Percentiles rank a stretch among this genome's conserved stretches.
Conservation (phyloP, 805 yeast species). For the Tetrapisispora iriomotensis region DNA sequence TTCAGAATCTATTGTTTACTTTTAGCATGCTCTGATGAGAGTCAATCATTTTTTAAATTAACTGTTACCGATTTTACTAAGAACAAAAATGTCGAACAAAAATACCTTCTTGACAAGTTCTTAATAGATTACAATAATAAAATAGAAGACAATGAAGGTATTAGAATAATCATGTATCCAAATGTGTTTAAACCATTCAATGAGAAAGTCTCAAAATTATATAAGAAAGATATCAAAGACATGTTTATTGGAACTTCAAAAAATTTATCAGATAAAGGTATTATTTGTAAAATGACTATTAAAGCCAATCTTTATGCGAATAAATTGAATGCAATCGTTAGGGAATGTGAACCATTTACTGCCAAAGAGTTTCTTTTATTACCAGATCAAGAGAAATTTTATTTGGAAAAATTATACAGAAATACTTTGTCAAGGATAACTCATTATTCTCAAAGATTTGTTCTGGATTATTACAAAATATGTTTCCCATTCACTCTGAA, state of each 20-base stretch:
- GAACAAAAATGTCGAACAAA: slow-evolving; percentile 10
- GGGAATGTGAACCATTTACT: slow-evolving; percentile 17
- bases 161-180: slow-evolving; percentile 16
- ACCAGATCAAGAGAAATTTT: not conserved
- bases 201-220: slow-evolving; percentile 4
- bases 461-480: not conserved
- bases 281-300: slow-evolving; percentile 18
- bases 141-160: slow-evolving; percentile 12
- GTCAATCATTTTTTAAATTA: slow-evolving; percentile 6
- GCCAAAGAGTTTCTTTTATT: not conserved
- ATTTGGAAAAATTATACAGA: not conserved
- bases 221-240: slow-evolving; percentile 3
- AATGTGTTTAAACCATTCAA: slow-evolving; percentile 12
- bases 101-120: slow-evolving; percentile 20
- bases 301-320: slow-evolving; percentile 14
- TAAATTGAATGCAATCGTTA: slow-evolving; percentile 19
- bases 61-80: slow-evolving; percentile 25
- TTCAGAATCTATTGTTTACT: slow-evolving; percentile 13
- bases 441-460: not conserved
- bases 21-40: slow-evolving; percentile 14
- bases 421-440: not conserved
- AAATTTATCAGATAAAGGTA: slow-evolving; percentile 21
- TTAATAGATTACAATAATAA: slow-evolving; percentile 14
- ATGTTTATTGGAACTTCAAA: slow-evolving; percentile 6
- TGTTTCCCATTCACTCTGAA: slow-evolving; percentile 1